A percentile compares a stretch with the other conserved stretches of the same genome.
phyloP scores from a whole-genome alignment of 495 filamentous ascomycete species.

The Jackrogersella minutella region DNA sequence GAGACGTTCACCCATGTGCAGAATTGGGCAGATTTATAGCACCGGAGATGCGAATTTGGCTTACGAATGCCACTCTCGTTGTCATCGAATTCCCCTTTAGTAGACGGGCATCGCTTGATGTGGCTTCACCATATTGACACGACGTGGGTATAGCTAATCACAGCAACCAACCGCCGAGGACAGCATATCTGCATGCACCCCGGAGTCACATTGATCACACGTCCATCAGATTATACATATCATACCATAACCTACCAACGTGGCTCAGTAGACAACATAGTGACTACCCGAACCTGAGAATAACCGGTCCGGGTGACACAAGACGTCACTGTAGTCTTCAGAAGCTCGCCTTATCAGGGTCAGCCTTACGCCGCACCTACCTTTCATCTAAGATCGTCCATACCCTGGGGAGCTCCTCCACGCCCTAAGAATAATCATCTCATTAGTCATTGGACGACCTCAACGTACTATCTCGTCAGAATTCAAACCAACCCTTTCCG shows the following conservation, averaged over 20 bases:
- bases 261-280: neutral
- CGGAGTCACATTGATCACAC: neutral
- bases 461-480: neutral
- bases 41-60: slow-evolving; percentile 6
- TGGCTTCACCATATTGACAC: neutral
- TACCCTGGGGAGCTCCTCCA: neutral
- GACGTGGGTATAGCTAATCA: neutral
- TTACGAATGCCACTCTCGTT: slow-evolving; percentile 8
- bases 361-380: slow-evolving; percentile 18
- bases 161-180: neutral
- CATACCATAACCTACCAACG: neutral
- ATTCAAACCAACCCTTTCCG: slow-evolving; percentile 20
- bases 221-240: neutral
- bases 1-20: neutral
- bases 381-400: neutral
- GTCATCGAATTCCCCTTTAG: slow-evolving; percentile 10
- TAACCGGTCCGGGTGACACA: neutral
- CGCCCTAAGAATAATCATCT: neutral
- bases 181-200: neutral
- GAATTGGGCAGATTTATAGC: slow-evolving; percentile 11
- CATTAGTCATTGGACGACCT: slow-evolving; percentile 11
- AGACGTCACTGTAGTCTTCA: neutral
- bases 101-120: neutral
- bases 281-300: neutral
- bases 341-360: neutral